phyloP scores from a whole-genome alignment of 2,329 filamentous ascomycete species.

The Spiromastix sp. region DNA sequence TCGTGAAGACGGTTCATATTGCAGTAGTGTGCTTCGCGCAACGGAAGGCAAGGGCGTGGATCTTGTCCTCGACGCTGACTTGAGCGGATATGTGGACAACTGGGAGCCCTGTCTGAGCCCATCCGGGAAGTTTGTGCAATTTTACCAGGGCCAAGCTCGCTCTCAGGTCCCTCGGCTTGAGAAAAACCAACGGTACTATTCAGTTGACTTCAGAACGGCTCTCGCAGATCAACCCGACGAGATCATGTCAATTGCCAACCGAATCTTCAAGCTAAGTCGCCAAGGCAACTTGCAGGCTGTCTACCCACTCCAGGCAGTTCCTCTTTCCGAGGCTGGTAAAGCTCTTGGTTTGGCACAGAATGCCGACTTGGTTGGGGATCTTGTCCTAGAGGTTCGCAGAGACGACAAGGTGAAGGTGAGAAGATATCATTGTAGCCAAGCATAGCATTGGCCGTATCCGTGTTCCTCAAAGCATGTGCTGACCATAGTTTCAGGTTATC shows the following conservation, averaged over 20 bases:
- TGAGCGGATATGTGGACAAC: slow-evolving; percentile 18
- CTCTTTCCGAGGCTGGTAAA: slow-evolving; percentile 16
- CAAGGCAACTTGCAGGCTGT: no score
- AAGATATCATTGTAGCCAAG: no score
- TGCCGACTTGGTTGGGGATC: slow-evolving; percentile 28
- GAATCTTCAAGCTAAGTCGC: no score
- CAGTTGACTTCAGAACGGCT: neutral
- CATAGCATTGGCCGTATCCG: no score
- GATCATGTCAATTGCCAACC: slow-evolving; percentile 6
- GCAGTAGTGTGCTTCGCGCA: slow-evolving; percentile 8
- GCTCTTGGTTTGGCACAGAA: slow-evolving; percentile 20
- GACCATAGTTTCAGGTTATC: neutral
- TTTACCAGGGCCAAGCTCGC: slow-evolving; percentile 14
- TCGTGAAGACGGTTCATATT: slow-evolving; percentile 14
- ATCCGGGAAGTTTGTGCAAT: slow-evolving; percentile 16
- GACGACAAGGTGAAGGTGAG: slow-evolving; percentile 14
- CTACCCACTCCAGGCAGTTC: slow-evolving; percentile 17
- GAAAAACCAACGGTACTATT: slow-evolving; percentile 9
- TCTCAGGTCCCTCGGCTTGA: slow-evolving; percentile 5
- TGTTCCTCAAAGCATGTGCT: no score
- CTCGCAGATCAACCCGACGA: slow-evolving; percentile 9
- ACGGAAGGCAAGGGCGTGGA: slow-evolving; percentile 18
- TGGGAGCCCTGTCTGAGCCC: slow-evolving; percentile 18
- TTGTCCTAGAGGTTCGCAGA: slow-evolving; percentile 19
- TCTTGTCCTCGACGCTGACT: slow-evolving; percentile 19